These are phyloP conservation scores for Exsudoporus floridanus DNA, from an alignment of 1,284 basidiomycete genomes.

Conservation along the genomic window DNA sequence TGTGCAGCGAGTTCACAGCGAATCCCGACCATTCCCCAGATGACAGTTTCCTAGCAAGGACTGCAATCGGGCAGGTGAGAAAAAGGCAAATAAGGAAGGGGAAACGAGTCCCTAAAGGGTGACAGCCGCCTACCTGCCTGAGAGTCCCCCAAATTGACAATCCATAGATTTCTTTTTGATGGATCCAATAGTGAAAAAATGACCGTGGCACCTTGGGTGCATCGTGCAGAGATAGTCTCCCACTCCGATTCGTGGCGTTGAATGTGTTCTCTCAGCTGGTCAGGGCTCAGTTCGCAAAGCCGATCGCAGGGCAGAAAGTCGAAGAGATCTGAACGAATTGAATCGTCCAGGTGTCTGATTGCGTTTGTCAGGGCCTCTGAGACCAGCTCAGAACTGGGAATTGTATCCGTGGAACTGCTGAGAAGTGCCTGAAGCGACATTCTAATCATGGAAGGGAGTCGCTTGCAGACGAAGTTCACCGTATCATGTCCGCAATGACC, in stretches of 20 bases:
- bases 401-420: constrained; percentile 29
- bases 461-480: constrained; percentile 49
- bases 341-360: constrained; percentile 42
- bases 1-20: constrained; percentile 55
- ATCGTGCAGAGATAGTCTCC: constrained; percentile 40
- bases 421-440: constrained; percentile 43
- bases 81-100: constrained; percentile 11
- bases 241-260: constrained; percentile 28
- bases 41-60: constrained; percentile 46
- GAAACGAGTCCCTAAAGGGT: not conserved
- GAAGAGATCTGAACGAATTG: constrained; percentile 47
- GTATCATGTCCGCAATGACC: constrained; percentile 63
- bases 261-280: constrained; percentile 27
- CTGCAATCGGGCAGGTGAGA: constrained; percentile 31
- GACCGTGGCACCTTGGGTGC: constrained; percentile 63
- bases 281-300: constrained; percentile 28
- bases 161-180: constrained; percentile 52
- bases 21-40: constrained; percentile 43
- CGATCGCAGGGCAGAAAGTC: constrained; percentile 43
- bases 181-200: constrained; percentile 58
- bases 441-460: constrained; percentile 48
- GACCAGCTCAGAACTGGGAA: constrained; percentile 40
- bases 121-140: constrained; percentile 49
- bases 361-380: constrained; percentile 43
- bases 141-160: constrained; percentile 67